A percentile compares a stretch with the other conserved stretches of the same genome.
phyloP scores from a whole-genome alignment of 2,329 filamentous ascomycete genomes.

The Colletotrichum agaves region DNA sequence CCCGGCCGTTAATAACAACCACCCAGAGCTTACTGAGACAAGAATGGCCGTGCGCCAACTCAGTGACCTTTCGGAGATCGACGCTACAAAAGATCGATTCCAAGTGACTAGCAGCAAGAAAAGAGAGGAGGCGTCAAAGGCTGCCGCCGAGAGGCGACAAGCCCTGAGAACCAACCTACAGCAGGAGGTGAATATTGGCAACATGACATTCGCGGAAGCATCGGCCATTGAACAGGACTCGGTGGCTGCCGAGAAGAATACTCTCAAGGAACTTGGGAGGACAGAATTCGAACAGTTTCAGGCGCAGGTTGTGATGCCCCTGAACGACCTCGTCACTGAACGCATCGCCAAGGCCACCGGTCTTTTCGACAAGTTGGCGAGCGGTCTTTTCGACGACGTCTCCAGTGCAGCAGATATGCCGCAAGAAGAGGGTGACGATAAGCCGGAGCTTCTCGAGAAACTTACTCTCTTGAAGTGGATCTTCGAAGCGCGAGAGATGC shows the following conservation, averaged over 20 bases:
- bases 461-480: slow-evolving; percentile 96
- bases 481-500: slow-evolving; percentile 89
- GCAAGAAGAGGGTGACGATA: slow-evolving; percentile 94
- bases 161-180: slow-evolving; percentile 81
- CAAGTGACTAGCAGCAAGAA: slow-evolving; percentile 66
- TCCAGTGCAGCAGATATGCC: slow-evolving; percentile 79
- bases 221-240: slow-evolving; percentile 83
- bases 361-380: slow-evolving; percentile 81
- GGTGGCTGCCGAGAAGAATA: slow-evolving; percentile 74
- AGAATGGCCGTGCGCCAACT: slow-evolving; percentile 79
- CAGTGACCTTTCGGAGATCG: slow-evolving; percentile 78
- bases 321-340: slow-evolving; percentile 82
- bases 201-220: slow-evolving; percentile 84
- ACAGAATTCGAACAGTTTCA: slow-evolving; percentile 88
- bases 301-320: slow-evolving; percentile 80
- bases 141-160: slow-evolving; percentile 64
- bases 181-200: slow-evolving; percentile 79
- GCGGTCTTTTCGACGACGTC: slow-evolving; percentile 75
- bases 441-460: slow-evolving; percentile 93
- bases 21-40: slow-evolving; percentile 86
- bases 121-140: slow-evolving; percentile 64
- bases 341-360: slow-evolving; percentile 79
- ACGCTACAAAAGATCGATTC: slow-evolving; percentile 73
- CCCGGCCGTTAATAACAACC: slow-evolving; percentile 94
- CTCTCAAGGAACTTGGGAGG: slow-evolving; percentile 79